Evolutionary conservation across 2,329 filamentous ascomycete genomes (phyloP).

Genomic region (Exophiala lecanii-corni): DNA sequence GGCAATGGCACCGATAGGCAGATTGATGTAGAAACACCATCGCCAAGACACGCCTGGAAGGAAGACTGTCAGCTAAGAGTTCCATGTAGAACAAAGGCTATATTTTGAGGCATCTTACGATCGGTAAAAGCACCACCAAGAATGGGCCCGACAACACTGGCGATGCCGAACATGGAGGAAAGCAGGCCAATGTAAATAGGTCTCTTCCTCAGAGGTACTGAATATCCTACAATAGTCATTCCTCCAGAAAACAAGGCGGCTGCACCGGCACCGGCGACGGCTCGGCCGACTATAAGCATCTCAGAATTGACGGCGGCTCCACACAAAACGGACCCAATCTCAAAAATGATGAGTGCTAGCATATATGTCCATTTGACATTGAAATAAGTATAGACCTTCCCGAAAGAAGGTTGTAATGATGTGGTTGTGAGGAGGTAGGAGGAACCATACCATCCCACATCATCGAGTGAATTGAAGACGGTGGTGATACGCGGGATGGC

Average conservation of each 20-base stretch:
- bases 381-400: constrained; percentile 29
- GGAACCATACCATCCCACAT: constrained; percentile 30
- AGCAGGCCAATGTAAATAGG: constrained; percentile 38
- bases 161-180: constrained; percentile 54
- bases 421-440: constrained; percentile 28
- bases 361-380: constrained; percentile 28
- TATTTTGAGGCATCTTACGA: constrained; percentile 28
- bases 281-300: constrained; percentile 30
- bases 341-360: constrained; percentile 25
- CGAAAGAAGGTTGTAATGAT: constrained; percentile 28
- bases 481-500: constrained; percentile 29
- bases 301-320: constrained; percentile 25
- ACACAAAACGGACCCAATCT: constrained; percentile 29
- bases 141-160: constrained; percentile 38
- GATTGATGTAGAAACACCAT: constrained; percentile 43
- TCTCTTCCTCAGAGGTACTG: constrained; percentile 25
- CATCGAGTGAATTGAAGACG: constrained; percentile 28
- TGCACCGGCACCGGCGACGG: constrained; percentile 28
- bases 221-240: constrained; percentile 28
- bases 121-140: constrained; percentile 45
- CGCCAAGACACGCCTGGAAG: constrained; percentile 34
- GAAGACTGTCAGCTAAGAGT: constrained; percentile 14
- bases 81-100: constrained; percentile 28
- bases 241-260: constrained; percentile 28
- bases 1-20: constrained; percentile 36